phyloP scores from a whole-genome alignment of 2,329 filamentous ascomycete species.

The Paecilomyces niveus region DNA sequence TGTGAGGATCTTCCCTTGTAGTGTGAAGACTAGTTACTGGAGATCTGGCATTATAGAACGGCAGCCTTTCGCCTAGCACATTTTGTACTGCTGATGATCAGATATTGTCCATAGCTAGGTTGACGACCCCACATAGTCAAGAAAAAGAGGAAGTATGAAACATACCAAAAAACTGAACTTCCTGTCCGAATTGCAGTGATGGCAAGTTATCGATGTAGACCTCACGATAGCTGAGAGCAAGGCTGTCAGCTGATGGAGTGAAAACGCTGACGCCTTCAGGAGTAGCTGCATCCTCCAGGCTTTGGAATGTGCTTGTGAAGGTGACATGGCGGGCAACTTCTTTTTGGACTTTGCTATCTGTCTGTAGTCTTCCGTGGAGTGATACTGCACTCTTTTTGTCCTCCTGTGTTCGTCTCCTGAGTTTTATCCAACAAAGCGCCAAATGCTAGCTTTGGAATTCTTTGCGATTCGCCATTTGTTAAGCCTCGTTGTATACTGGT shows the following conservation, averaged over 20 bases:
- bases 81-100: background rate
- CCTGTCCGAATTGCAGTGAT: background rate
- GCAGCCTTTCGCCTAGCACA: background rate
- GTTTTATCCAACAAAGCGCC: background rate
- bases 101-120: background rate
- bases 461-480: slow-evolving; percentile 3
- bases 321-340: slow-evolving; percentile 2
- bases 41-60: background rate
- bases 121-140: no score
- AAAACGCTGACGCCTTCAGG: background rate
- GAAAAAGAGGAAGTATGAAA: background rate
- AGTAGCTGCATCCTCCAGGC: background rate
- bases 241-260: background rate
- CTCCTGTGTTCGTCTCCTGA: background rate
- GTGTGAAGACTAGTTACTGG: background rate
- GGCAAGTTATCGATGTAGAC: background rate
- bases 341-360: background rate
- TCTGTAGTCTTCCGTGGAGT: slow-evolving; percentile 1
- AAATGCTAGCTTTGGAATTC: background rate
- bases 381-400: background rate
- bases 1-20: background rate
- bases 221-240: background rate
- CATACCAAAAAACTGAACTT: background rate
- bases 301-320: background rate
- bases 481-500: slow-evolving; percentile 4